Percentiles rank a stretch among this genome's conserved stretches.
phyloP scores from a whole-genome alignment of 2,329 filamentous ascomycete species.

The Sporothrix curviconia region DNA sequence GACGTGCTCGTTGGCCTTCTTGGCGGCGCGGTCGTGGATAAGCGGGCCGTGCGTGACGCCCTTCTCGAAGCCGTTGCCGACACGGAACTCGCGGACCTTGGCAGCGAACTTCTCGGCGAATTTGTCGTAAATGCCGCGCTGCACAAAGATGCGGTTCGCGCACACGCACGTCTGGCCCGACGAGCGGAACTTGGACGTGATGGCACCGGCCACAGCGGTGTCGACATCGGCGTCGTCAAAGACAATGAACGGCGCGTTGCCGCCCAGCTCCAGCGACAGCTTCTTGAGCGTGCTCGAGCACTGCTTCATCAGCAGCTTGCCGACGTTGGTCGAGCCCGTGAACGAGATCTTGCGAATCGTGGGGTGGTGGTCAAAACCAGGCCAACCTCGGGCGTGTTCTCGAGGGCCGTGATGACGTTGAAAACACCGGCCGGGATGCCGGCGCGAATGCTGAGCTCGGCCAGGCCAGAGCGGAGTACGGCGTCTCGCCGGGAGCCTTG shows the following conservation, averaged over 20 bases:
- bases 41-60: slow-evolving; percentile 73
- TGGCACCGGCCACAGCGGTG: slow-evolving; percentile 71
- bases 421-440: slow-evolving; percentile 87
- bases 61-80: slow-evolving; percentile 66
- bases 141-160: slow-evolving; percentile 76
- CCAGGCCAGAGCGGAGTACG: slow-evolving; percentile 84
- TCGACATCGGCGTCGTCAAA: slow-evolving; percentile 94
- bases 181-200: slow-evolving; percentile 85
- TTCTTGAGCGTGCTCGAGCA: slow-evolving; percentile 76
- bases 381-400: slow-evolving; percentile 76
- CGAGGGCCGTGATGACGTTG: slow-evolving; percentile 74
- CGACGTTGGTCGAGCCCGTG: slow-evolving; percentile 69
- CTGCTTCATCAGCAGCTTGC: slow-evolving; percentile 81
- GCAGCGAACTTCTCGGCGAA: slow-evolving; percentile 64
- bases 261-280: slow-evolving; percentile 81
- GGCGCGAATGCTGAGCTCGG: slow-evolving; percentile 77
- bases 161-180: slow-evolving; percentile 95
- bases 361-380: slow-evolving; percentile 66
- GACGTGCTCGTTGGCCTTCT: slow-evolving; percentile 75
- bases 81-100: slow-evolving; percentile 67
- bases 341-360: slow-evolving; percentile 87
- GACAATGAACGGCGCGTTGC: slow-evolving; percentile 93
- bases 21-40: slow-evolving; percentile 75
- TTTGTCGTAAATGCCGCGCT: slow-evolving; percentile 68
- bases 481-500: slow-evolving; percentile 88